Base-by-base conservation (phyloP, 352 stramenopile genomes). In the Globisporangium sylvaticum region DNA sequence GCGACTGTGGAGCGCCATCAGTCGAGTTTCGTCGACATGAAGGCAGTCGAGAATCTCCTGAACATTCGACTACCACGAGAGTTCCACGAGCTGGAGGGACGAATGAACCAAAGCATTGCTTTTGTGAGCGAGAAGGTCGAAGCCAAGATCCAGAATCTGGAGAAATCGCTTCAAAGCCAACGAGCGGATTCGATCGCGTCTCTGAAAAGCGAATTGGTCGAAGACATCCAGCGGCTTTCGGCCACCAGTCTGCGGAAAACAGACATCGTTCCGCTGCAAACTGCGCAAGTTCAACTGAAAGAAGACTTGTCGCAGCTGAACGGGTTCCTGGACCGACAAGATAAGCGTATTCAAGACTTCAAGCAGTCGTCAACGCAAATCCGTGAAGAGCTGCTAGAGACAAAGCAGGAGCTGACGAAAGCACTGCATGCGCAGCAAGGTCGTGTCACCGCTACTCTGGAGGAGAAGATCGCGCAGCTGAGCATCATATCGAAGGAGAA, bases 81-180 rank as follows among this genome's bases (percentile, higher is more conserved):
- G 50, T 79, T 92, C 57, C 78, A 86, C 52, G 83, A 90, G n/a
- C 77, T 92, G 32, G 87, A 94, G 53, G 80, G 81, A 10, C 83
- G 87, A 1, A 62, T 89, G 31, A 74, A 67, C 1, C 77, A 90
- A 59, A 91, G 75, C 44, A 63, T 91, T 8, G 68, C 76, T 12
- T 81, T 85, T 63, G 76, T 83, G 67, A 79, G 73, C 20, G 81
- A 92, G 37, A 92, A 91, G 67, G 72, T 91, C 42, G 87, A 94
- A 58, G 73, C 72, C 44, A 94, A 91, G 72, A 37, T 81, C 1
- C 77, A 88, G 29, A 67, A 58, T 5, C 25, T 90, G 4, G 83
- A 93, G 62, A 88, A 89, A 58, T 70, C 79, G 24, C 46, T 72
- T 1, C 71, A 73, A 44, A 81, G 66, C 34, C 80, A 91, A 56